A percentile compares a stretch with the other conserved stretches of the same genome.
These are phyloP conservation scores for Leucosporidium scottii DNA, from an alignment of 768 basidiomycete species.

Conservation along the genomic window DNA sequence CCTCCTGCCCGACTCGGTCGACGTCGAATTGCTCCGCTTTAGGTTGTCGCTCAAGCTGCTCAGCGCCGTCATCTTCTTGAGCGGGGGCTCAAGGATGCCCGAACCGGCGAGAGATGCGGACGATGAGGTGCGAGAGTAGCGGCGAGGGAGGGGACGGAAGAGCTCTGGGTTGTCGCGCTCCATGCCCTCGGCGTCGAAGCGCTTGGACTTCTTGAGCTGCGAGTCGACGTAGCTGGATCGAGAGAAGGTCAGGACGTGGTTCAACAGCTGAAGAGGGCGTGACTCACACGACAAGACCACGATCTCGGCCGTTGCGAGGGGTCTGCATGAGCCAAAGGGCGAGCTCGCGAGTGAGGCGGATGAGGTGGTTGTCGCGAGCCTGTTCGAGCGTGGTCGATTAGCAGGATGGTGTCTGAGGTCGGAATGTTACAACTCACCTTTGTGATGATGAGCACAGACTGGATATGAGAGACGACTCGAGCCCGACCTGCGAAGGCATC, in stretches of 20 bases:
- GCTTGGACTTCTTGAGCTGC: slow-evolving; percentile 76
- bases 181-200: slow-evolving; percentile 90
- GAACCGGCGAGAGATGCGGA: slow-evolving; percentile 16
- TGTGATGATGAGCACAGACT: slow-evolving; percentile 88
- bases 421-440: too few relatives aligned
- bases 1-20: slow-evolving; percentile 23
- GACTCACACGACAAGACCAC: slow-evolving; percentile 79
- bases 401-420: too few relatives aligned
- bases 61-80: slow-evolving; percentile 17
- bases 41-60: slow-evolving; percentile 31
- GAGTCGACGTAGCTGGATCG: slow-evolving; percentile 77
- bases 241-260: neutral
- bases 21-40: slow-evolving; percentile 21
- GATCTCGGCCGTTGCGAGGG: slow-evolving; percentile 51
- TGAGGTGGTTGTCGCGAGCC: slow-evolving; percentile 90
- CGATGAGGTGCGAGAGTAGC: slow-evolving; percentile 45
- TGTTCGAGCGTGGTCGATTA: too few relatives aligned
- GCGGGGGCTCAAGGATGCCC: slow-evolving; percentile 14
- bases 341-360: slow-evolving; percentile 86
- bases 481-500: slow-evolving; percentile 62
- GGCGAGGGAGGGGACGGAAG: slow-evolving; percentile 69
- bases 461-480: slow-evolving; percentile 80
- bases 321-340: slow-evolving; percentile 93
- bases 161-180: slow-evolving; percentile 77
- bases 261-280: too few relatives aligned